A percentile compares a stretch with the other conserved stretches of the same genome.
These are phyloP conservation scores for Suhomyces chickasaworum DNA, from an alignment of 1,139 yeast species.

Conservation along the genomic window DNA sequence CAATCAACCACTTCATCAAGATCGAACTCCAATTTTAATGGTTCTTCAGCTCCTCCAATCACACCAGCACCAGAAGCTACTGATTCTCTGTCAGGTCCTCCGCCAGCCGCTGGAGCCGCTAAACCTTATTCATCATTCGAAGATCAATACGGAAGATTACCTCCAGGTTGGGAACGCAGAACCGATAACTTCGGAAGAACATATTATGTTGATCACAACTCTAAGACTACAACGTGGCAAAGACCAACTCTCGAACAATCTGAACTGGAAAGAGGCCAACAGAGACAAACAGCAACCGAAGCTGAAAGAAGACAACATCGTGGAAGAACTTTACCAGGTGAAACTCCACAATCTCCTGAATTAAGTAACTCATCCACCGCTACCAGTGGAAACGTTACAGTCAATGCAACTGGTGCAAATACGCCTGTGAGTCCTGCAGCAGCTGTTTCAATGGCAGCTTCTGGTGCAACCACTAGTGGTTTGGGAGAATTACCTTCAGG, in stretches of 20 bases:
- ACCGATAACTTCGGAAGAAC: constrained; percentile 97
- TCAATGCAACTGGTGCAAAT: constrained; percentile 47
- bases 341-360: constrained; percentile 44
- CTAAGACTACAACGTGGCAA: constrained; percentile 97
- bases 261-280: constrained; percentile 65
- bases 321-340: constrained; percentile 87
- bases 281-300: constrained; percentile 66
- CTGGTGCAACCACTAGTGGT: constrained; percentile 94
- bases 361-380: constrained; percentile 5
- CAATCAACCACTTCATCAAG: constrained; percentile 16
- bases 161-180: constrained; percentile 99
- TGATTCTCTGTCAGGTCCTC: constrained; percentile 14
- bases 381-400: constrained; percentile 48
- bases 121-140: constrained; percentile 90
- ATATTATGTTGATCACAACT: constrained; percentile 95
- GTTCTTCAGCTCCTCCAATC: constrained; percentile 16
- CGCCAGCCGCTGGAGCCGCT: constrained; percentile 21
- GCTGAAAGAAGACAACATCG: constrained; percentile 90
- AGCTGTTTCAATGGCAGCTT: constrained; percentile 78
- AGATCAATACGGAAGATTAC: constrained; percentile 93
- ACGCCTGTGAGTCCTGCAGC: constrained; percentile 64
- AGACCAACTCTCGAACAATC: constrained; percentile 81
- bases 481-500: constrained; percentile 97
- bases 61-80: constrained; percentile 14
- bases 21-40: constrained; percentile 8